These are phyloP conservation scores for Ballota nigra DNA, from an alignment of 257 asterid species.

Conservation along the genomic window DNA sequence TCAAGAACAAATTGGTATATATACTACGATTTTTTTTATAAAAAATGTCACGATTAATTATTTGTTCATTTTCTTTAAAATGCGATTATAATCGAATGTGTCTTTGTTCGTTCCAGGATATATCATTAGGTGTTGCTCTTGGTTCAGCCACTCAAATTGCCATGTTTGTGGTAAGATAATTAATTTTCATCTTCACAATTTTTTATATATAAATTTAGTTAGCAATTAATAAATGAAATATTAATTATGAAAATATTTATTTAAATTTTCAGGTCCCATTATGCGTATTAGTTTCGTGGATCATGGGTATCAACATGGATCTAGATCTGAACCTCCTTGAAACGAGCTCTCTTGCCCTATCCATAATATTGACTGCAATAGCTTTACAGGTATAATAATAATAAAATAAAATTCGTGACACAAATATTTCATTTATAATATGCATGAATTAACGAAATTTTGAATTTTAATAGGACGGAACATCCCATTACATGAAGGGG, in stretches of 20 bases:
- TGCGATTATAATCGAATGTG: neutral
- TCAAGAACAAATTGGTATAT: constrained; percentile 81
- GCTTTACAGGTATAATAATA: constrained; percentile 55
- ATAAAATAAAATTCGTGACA: neutral
- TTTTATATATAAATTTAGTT: neutral
- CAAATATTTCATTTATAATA: neutral
- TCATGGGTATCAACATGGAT: constrained; percentile 56
- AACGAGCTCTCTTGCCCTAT: constrained; percentile 61
- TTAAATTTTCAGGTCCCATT: constrained; percentile 52
- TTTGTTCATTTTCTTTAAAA: neutral
- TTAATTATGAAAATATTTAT: neutral
- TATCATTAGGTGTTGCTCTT: constrained; percentile 55
- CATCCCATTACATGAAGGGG: constrained; percentile 89
- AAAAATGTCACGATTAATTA: no score
- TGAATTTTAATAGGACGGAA: constrained; percentile 63
- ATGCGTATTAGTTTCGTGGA: constrained; percentile 61
- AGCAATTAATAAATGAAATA: neutral
- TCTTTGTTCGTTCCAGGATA: constrained; percentile 37
- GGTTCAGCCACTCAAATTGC: constrained; percentile 71
- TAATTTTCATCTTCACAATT: neutral
- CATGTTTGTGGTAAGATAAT: constrained; percentile 68
- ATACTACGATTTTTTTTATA: no score
- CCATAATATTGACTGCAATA: constrained; percentile 69
- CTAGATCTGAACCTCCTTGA: constrained; percentile 61
- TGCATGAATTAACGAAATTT: neutral